phyloP scores from a whole-genome alignment of 1,284 basidiomycete genomes.

The Marasmius tenuissimus region DNA sequence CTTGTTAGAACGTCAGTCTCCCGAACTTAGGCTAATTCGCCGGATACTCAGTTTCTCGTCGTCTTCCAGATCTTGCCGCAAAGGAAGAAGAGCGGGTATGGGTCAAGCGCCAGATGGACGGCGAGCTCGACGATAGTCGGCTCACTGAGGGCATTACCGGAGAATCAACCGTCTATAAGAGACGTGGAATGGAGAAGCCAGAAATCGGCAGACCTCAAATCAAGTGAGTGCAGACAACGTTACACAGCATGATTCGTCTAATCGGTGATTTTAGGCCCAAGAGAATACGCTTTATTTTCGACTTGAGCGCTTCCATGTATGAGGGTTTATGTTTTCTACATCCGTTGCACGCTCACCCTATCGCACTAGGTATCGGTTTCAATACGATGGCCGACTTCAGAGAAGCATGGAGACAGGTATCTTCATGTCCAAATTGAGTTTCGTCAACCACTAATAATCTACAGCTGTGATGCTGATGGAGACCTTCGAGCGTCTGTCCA shows the following conservation, averaged over 20 bases:
- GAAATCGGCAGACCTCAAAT: conserved; percentile 65
- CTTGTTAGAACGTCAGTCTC: conserved; percentile 54
- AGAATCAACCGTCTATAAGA: conserved; percentile 67
- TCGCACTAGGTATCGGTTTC: conserved; percentile 61
- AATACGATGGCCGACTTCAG: conserved; percentile 64
- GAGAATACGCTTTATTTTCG: conserved; percentile 67
- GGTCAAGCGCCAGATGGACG: conserved; percentile 69
- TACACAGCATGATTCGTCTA: background rate
- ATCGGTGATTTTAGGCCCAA: conserved; percentile 47
- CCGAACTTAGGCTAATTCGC: background rate
- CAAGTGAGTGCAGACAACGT: conserved; percentile 41
- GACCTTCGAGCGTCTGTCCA: conserved; percentile 57
- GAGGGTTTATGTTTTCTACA: conserved; percentile 9
- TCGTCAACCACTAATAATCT: background rate
- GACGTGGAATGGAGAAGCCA: conserved; percentile 66
- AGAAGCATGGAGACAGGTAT: conserved; percentile 67
- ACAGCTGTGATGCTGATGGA: conserved; percentile 72
- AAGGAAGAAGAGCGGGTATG: conserved; percentile 69
- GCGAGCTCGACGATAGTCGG: conserved; percentile 66
- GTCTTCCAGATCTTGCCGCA: conserved; percentile 52
- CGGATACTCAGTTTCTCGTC: background rate
- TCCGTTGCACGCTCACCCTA: background rate
- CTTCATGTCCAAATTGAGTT: too few relatives aligned
- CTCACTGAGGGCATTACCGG: conserved; percentile 66
- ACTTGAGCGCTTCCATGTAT: conserved; percentile 70